phyloP scores from a whole-genome alignment of 129 eudicot species.

The Deinandra increscens region DNA sequence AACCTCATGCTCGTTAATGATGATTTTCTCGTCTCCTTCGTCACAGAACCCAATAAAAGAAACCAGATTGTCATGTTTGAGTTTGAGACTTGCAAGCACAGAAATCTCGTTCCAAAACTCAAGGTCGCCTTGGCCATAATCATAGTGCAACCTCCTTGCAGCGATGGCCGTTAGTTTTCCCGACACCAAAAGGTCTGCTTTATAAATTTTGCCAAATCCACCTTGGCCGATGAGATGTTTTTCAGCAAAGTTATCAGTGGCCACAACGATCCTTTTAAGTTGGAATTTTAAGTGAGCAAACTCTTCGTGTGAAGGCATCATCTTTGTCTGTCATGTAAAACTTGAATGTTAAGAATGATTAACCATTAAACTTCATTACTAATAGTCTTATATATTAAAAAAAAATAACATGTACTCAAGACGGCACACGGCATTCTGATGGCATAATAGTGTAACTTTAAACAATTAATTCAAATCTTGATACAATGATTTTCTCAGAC shows the following conservation, averaged over 20 bases:
- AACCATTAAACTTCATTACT: no score
- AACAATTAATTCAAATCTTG: no score
- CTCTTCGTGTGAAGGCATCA: background rate
- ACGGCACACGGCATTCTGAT: no score
- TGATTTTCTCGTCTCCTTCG: background rate
- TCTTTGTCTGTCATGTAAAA: background rate
- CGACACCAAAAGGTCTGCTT: background rate
- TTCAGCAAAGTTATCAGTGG: background rate
- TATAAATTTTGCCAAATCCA: slow-evolving; percentile 1
- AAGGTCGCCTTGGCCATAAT: slow-evolving; percentile 2
- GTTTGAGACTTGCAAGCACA: background rate
- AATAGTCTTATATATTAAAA: no score
- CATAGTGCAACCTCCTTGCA: slow-evolving; percentile 7
- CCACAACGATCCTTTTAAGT: background rate
- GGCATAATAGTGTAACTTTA: no score
- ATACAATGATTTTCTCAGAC: no score
- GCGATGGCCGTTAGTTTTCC: background rate
- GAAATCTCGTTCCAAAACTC: slow-evolving; percentile 7
- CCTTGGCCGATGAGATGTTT: background rate
- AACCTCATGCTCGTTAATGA: background rate
- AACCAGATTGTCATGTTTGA: background rate
- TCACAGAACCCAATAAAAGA: background rate
- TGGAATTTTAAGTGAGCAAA: background rate
- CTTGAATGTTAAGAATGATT: no score
- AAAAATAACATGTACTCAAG: no score